These are phyloP conservation scores for Debaryomyces nepalensis DNA, from an alignment of 1,139 yeast genomes.

Conservation along the genomic window DNA sequence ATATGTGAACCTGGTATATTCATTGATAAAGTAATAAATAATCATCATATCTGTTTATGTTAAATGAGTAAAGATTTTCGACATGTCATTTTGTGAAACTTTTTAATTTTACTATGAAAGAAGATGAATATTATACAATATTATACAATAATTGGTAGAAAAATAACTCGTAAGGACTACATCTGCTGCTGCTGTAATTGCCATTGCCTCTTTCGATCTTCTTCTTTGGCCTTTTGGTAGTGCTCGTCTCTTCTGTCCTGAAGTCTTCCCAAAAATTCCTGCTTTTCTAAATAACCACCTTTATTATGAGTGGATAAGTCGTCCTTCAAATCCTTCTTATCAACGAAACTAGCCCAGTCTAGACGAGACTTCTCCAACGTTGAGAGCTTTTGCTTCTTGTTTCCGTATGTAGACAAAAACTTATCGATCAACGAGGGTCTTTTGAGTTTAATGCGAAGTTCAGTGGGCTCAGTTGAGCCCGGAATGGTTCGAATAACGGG, in stretches of 20 bases:
- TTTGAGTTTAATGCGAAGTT: constrained; percentile 53
- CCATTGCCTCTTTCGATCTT: constrained; percentile 40
- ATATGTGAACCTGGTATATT: constrained; percentile 1
- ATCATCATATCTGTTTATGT: background rate
- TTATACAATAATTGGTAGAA: background rate
- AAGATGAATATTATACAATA: constrained; percentile 4
- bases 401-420: constrained; percentile 37
- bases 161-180: background rate
- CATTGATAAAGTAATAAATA: constrained; percentile 6
- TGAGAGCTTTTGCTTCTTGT: constrained; percentile 67
- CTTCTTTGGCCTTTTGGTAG: constrained; percentile 60
- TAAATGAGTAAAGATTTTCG: constrained; percentile 10
- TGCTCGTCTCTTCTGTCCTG: constrained; percentile 68
- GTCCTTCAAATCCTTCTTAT: constrained; percentile 78
- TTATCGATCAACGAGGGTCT: constrained; percentile 79
- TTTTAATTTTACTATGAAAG: constrained; percentile 4
- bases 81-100: constrained; percentile 8
- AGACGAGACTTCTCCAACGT: constrained; percentile 90
- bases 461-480: constrained; percentile 36
- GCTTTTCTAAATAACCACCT: constrained; percentile 87
- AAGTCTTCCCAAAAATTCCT: constrained; percentile 82
- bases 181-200: constrained; percentile 22
- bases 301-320: constrained; percentile 79
- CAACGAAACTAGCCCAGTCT: constrained; percentile 97
- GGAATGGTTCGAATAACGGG: constrained; percentile 44